Conservation (phyloP, 345 rosid species). For the Tarenaya hassleriana region DNA sequence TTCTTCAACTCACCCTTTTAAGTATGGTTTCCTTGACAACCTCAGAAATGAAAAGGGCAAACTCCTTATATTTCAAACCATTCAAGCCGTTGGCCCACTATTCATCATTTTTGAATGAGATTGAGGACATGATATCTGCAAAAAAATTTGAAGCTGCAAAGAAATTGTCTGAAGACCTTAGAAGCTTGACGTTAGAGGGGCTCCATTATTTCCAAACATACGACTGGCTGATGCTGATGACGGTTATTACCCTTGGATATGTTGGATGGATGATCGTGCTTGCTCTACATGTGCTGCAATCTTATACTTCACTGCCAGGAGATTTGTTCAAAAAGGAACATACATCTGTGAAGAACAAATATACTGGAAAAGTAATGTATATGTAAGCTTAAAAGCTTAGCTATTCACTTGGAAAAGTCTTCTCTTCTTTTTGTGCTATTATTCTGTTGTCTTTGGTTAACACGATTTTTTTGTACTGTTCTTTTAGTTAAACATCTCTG, state of each 20-base stretch:
- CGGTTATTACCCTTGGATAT: slow-evolving; percentile 76
- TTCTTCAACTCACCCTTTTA: background rate
- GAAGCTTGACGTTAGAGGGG: slow-evolving; percentile 79
- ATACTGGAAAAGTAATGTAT: slow-evolving; percentile 65
- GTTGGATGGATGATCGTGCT: slow-evolving; percentile 89
- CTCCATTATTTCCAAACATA: slow-evolving; percentile 94
- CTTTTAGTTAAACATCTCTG: background rate
- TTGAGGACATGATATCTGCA: slow-evolving; percentile 54
- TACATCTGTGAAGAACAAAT: slow-evolving; percentile 36
- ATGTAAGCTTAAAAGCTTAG: slow-evolving; percentile 32
- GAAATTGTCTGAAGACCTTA: slow-evolving; percentile 62
- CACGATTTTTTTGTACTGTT: background rate
- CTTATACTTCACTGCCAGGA: slow-evolving; percentile 62
- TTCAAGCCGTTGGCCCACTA: slow-evolving; percentile 57
- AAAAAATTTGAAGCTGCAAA: slow-evolving; percentile 57
- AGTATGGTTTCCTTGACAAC: slow-evolving; percentile 41
- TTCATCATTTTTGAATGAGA: slow-evolving; percentile 41
- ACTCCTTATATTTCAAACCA: slow-evolving; percentile 69
- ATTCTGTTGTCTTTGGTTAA: slow-evolving; percentile 6
- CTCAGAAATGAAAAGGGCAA: slow-evolving; percentile 70
- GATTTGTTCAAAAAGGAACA: slow-evolving; percentile 44
- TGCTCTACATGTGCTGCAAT: slow-evolving; percentile 74
- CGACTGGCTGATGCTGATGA: slow-evolving; percentile 95
- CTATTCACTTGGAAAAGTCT: slow-evolving; percentile 5
- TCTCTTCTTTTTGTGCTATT: background rate